Evolutionary conservation across 805 yeast species (phyloP).

Genomic region (Teunomyces stri): DNA sequence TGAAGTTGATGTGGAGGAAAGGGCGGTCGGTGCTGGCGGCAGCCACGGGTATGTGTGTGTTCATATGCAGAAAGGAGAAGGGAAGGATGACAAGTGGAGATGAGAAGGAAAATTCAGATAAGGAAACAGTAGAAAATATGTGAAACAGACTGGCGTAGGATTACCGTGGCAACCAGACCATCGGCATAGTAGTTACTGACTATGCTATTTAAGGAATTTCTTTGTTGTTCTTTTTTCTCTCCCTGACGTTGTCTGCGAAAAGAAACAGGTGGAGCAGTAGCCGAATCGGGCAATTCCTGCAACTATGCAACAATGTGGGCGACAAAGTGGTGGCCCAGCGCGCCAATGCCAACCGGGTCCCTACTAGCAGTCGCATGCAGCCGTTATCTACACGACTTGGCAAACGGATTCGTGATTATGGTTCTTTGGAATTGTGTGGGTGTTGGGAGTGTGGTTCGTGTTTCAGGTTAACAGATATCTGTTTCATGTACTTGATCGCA

Average conservation of each 20-base stretch:
- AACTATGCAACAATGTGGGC: background rate
- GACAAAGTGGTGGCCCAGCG: background rate
- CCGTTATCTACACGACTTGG: no score
- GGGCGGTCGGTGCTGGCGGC: slow-evolving; percentile 21
- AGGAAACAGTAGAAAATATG: no score
- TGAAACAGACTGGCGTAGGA: background rate
- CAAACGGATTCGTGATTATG: no score
- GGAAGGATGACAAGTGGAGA: no score
- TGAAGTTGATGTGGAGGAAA: slow-evolving; percentile 65
- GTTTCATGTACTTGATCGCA: no score
- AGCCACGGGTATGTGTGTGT: slow-evolving; percentile 15
- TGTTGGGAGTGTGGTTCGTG: no score
- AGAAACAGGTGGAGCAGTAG: background rate
- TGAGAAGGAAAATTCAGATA: no score
- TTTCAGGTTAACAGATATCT: no score
- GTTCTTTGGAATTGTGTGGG: background rate
- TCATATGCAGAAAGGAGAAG: slow-evolving; percentile 10
- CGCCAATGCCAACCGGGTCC: background rate
- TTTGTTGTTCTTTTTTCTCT: background rate
- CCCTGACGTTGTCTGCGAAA: slow-evolving; percentile 2
- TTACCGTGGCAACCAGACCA: slow-evolving; percentile 1
- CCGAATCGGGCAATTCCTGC: background rate
- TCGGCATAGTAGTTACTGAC: background rate
- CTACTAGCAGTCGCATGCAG: background rate
- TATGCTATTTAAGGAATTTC: slow-evolving; percentile 2